Conservation (phyloP, 805 yeast genomes). For the Candida dajiaensis region DNA sequence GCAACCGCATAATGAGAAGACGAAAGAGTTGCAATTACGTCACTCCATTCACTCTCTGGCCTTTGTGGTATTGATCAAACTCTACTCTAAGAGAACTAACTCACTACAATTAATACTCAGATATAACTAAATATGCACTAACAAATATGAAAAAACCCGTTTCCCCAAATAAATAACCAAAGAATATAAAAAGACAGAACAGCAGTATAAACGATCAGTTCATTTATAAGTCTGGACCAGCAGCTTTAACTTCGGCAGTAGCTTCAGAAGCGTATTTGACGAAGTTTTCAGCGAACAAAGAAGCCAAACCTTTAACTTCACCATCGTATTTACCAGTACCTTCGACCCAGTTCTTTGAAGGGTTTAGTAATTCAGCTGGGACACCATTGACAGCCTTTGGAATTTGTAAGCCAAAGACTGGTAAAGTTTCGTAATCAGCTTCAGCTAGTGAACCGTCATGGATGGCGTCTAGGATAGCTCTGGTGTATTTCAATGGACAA, state of each 20-base stretch:
- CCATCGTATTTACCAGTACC: conserved; percentile 44
- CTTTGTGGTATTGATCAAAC: too few species aligned
- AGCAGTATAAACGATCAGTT: conserved; percentile 31
- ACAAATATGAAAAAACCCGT: background rate
- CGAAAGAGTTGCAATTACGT: too few species aligned
- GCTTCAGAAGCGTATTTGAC: conserved; percentile 77
- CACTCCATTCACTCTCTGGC: too few species aligned
- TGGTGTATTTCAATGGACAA: conserved; percentile 95
- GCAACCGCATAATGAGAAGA: too few species aligned
- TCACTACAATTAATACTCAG: background rate
- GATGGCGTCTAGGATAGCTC: conserved; percentile 91
- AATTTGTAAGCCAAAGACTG: conserved; percentile 78
- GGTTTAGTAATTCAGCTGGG: conserved; percentile 81
- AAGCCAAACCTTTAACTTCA: conserved; percentile 64
- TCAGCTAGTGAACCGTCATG: conserved; percentile 84
- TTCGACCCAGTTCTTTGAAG: conserved; percentile 72
- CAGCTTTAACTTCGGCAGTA: conserved; percentile 81
- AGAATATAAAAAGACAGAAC: background rate
- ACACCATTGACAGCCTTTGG: conserved; percentile 76
- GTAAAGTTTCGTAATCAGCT: conserved; percentile 78
- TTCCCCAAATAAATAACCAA: background rate
- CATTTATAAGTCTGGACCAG: conserved; percentile 60
- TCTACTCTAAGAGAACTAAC: too few species aligned
- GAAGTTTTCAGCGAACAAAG: conserved; percentile 80
- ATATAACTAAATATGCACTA: background rate